Conservation (phyloP, 495 filamentous ascomycete species). For the Hyaloscypha finlandica region DNA sequence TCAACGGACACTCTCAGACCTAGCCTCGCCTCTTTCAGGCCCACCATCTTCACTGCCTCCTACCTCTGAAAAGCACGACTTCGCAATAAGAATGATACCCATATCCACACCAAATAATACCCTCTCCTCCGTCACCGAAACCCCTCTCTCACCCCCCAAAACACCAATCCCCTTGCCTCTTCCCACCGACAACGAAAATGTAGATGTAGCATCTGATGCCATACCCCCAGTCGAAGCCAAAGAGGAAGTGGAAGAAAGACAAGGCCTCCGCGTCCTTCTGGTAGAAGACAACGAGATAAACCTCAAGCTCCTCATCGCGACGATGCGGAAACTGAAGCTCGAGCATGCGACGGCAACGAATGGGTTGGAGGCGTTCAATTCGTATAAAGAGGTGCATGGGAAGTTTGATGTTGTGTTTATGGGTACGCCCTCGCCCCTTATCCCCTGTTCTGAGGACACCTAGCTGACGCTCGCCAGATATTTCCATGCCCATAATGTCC, state of each 20-base stretch:
- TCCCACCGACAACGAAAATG: conserved; percentile 4
- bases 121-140: not conserved
- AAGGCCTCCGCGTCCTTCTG: conserved; percentile 50
- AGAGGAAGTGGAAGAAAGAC: conserved; percentile 41
- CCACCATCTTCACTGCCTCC: not conserved
- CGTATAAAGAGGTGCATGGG: conserved; percentile 36
- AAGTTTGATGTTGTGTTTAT: conserved; percentile 58
- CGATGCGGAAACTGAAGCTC: conserved; percentile 52
- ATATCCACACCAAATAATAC: not conserved
- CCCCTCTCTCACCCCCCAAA: conserved; percentile 21
- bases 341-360: conserved; percentile 43
- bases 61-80: conserved; percentile 5
- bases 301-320: conserved; percentile 64
- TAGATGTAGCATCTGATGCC: conserved; percentile 5
- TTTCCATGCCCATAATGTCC: conserved; percentile 69
- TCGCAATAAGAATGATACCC: not conserved
- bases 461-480: conserved; percentile 40
- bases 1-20: not conserved
- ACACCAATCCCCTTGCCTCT: conserved; percentile 19
- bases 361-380: conserved; percentile 45
- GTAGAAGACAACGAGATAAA: conserved; percentile 81
- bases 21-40: not conserved
- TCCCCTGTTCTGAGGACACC: not conserved
- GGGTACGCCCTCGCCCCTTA: conserved; percentile 39
- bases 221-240: conserved; percentile 33